Evolutionary conservation across 257 asterid genomes (phyloP).

Genomic region (Voacanga thouarsii): DNA sequence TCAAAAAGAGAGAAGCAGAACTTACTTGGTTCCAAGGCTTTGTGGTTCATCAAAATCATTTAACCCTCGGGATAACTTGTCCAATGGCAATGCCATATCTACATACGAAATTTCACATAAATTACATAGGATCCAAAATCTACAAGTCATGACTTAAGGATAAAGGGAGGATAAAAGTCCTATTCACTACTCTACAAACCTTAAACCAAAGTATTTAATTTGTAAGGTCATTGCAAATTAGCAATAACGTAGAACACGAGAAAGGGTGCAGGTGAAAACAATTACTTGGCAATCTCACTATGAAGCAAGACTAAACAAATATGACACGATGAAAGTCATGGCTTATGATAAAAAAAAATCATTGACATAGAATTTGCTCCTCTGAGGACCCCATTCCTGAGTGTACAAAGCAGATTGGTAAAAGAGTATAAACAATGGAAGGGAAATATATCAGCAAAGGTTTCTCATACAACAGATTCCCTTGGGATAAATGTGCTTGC

Average conservation of each 20-base stretch:
- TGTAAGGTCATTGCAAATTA: background rate
- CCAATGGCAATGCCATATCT: conserved; percentile 43
- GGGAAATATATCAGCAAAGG: background rate
- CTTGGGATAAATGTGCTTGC: background rate
- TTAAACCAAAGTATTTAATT: background rate
- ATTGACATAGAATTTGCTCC: too few species aligned
- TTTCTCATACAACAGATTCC: background rate
- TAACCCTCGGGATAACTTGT: conserved; percentile 40
- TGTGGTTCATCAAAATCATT: conserved; percentile 24
- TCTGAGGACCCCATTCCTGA: too few species aligned
- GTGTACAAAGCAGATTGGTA: too few species aligned
- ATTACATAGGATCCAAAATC: background rate
- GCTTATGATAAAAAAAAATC: too few species aligned
- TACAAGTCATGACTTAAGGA: background rate
- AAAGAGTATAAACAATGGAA: too few species aligned
- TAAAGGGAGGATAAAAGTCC: background rate
- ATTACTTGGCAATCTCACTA: background rate
- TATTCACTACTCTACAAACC: background rate
- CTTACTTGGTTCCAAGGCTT: conserved; percentile 36
- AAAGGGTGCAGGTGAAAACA: background rate
- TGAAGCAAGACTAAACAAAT: background rate
- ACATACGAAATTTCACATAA: background rate
- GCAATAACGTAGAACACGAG: background rate
- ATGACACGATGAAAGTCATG: too few species aligned
- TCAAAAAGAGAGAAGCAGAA: conserved; percentile 1